Base-by-base conservation (phyloP, 768 basidiomycete species). In the Tricholoma furcatifolium region DNA sequence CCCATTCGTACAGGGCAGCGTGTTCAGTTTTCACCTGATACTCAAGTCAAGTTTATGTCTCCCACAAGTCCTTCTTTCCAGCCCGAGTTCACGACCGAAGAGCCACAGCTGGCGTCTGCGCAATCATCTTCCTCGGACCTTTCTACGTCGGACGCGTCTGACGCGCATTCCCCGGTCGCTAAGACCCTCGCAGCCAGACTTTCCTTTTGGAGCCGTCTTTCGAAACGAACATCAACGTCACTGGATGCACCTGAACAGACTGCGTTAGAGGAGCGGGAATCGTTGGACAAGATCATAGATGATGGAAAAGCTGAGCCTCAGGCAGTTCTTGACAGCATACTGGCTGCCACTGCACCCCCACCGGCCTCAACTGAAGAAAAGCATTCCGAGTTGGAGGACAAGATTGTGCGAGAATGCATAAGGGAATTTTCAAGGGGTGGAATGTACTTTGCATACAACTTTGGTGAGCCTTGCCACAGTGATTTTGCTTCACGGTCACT, bases 371-470 rank as follows among this genome's bases (percentile, higher is more conserved):
- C 69, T 5, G 88, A 88, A 70, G 86, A 90, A 62, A 81, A 75
- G 61, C 80, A 87, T 58, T 74, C 78, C 2, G 88, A 94, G 60
- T 70, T 97, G 8, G 94, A 97, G 61, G 77, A 80, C 27, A 93
- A 93, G 68, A 87, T 96, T 41, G 70, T 96, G 10, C 75, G 84
- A 20, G 91, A 95, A 67, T 85, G 84, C 49, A 75, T 92, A 27
- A 77, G 81, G 48, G 87, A 91, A 60, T 92, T 84, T 62, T 76
- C 80, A 12, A 90, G 87, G 60, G 93, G 92, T 10, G 87, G 84
- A 42, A 96, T 97, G 91, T 94, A 88, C 68, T 96, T 92, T 65
- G 79, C 91, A 0, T 88, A 92, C 67, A 84, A 79, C 53, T 93
- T 93, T 59, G 94, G 93, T 88, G 67, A 53, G 74, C 62, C 39